Conservation (phyloP, 2,329 filamentous ascomycete species). For the Teratosphaeriaceae sp. region DNA sequence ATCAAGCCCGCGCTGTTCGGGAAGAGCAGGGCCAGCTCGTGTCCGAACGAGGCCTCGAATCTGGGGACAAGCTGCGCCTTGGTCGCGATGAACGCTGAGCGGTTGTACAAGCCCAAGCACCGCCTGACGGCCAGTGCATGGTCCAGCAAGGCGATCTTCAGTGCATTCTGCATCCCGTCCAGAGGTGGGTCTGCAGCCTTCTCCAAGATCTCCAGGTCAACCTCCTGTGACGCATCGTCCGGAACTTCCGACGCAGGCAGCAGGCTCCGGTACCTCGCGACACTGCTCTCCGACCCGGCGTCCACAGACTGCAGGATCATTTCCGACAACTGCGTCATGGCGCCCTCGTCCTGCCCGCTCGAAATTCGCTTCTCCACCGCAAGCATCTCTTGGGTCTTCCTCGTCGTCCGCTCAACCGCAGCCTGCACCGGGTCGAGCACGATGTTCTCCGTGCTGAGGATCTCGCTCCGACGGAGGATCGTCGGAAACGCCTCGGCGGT, state of each 20-base stretch:
- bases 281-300: conserved; percentile 64
- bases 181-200: conserved; percentile 33
- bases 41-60: conserved; percentile 40
- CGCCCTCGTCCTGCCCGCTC: conserved; percentile 50
- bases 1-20: conserved; percentile 25
- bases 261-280: conserved; percentile 70
- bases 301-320: conserved; percentile 73
- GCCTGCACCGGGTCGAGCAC: conserved; percentile 71
- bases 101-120: conserved; percentile 60
- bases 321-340: conserved; percentile 61
- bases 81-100: conserved; percentile 52
- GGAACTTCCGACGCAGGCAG: conserved; percentile 46
- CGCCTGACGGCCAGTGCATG: conserved; percentile 84
- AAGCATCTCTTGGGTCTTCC: conserved; percentile 82
- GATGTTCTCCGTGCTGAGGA: conserved; percentile 61
- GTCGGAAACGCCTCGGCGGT: conserved; percentile 86
- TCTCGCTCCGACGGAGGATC: conserved; percentile 80
- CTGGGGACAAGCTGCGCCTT: conserved; percentile 23
- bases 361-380: conserved; percentile 64
- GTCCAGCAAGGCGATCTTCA: conserved; percentile 80
- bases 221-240: conserved; percentile 36
- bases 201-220: conserved; percentile 17
- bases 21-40: conserved; percentile 37
- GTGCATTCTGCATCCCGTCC: conserved; percentile 63
- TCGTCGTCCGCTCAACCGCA: conserved; percentile 81